Conservation (phyloP, 768 basidiomycete genomes). For the Lentinula boryana region DNA sequence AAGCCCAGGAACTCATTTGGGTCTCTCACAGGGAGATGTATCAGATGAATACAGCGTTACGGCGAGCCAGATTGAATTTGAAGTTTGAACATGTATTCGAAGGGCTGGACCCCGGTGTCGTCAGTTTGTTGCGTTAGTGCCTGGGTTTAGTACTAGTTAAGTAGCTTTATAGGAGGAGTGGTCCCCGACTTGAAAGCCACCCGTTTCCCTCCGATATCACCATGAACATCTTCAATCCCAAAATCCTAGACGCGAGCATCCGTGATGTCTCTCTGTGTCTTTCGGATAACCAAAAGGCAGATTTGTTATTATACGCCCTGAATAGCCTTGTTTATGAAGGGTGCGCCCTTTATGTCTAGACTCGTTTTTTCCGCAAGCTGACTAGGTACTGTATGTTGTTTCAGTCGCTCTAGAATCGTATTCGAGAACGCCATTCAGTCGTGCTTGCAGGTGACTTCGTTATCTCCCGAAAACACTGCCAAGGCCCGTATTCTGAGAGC, state of each 20-base stretch:
- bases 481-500: slow-evolving; percentile 63
- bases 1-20: not conserved
- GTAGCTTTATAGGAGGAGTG: not conserved
- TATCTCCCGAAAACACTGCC: slow-evolving; percentile 44
- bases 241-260: slow-evolving; percentile 71
- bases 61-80: not conserved
- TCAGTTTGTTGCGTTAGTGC: not conserved
- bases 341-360: slow-evolving; percentile 27
- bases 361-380: not conserved
- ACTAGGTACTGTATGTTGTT: not conserved
- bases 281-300: slow-evolving; percentile 61
- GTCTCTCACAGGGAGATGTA: not conserved
- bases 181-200: not conserved
- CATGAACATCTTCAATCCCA: slow-evolving; percentile 70
- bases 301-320: slow-evolving; percentile 75
- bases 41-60: not conserved
- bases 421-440: slow-evolving; percentile 76
- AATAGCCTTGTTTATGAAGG: slow-evolving; percentile 70
- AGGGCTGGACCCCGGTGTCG: slow-evolving; percentile 3
- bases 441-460: slow-evolving; percentile 51
- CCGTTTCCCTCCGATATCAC: slow-evolving; percentile 1
- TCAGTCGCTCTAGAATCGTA: slow-evolving; percentile 49
- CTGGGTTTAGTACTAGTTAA: not conserved
- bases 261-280: slow-evolving; percentile 58
- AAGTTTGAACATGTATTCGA: not conserved